These are phyloP conservation scores for Blastobotrys malaysiensis DNA, from an alignment of 1,139 yeast species.

Conservation along the genomic window DNA sequence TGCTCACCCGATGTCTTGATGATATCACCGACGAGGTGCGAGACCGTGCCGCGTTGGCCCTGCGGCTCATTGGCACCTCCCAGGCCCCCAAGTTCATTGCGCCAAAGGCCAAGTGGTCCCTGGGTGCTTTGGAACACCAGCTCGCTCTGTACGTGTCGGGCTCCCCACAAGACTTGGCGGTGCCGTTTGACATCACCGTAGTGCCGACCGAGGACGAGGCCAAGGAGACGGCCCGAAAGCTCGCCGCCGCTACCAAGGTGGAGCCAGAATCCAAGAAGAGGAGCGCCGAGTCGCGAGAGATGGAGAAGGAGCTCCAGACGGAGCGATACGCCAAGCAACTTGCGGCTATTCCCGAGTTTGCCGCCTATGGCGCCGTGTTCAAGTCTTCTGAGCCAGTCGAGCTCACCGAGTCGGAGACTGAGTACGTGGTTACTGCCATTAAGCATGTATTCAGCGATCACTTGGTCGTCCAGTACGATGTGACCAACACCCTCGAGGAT, in stretches of 20 bases:
- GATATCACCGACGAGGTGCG: slow-evolving; percentile 97
- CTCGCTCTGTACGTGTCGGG: slow-evolving; percentile 68
- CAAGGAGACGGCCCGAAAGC: slow-evolving; percentile 49
- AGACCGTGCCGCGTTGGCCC: slow-evolving; percentile 89
- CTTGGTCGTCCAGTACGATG: slow-evolving; percentile 77
- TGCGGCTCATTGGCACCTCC: slow-evolving; percentile 54
- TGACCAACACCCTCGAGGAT: slow-evolving; percentile 79
- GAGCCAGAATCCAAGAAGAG: slow-evolving; percentile 15
- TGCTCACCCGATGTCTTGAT: slow-evolving; percentile 75
- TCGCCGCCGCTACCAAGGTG: slow-evolving; percentile 28
- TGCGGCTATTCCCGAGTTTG: slow-evolving; percentile 62
- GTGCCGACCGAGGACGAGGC: slow-evolving; percentile 67
- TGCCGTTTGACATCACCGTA: slow-evolving; percentile 64
- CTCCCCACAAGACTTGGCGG: slow-evolving; percentile 50
- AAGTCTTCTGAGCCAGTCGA: slow-evolving; percentile 65
- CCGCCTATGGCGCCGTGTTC: slow-evolving; percentile 64
- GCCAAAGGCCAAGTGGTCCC: slow-evolving; percentile 65
- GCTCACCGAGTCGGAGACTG: slow-evolving; percentile 90
- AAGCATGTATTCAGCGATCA: slow-evolving; percentile 77
- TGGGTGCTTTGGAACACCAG: slow-evolving; percentile 71
- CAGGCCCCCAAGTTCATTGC: slow-evolving; percentile 51
- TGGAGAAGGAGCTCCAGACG: slow-evolving; percentile 34
- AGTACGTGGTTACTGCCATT: slow-evolving; percentile 78
- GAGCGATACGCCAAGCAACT: slow-evolving; percentile 67
- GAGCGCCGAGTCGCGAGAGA: slow-evolving; percentile 43